These are phyloP conservation scores for Diplodia sapinea DNA, from an alignment of 2,329 filamentous ascomycete species.

Conservation along the genomic window DNA sequence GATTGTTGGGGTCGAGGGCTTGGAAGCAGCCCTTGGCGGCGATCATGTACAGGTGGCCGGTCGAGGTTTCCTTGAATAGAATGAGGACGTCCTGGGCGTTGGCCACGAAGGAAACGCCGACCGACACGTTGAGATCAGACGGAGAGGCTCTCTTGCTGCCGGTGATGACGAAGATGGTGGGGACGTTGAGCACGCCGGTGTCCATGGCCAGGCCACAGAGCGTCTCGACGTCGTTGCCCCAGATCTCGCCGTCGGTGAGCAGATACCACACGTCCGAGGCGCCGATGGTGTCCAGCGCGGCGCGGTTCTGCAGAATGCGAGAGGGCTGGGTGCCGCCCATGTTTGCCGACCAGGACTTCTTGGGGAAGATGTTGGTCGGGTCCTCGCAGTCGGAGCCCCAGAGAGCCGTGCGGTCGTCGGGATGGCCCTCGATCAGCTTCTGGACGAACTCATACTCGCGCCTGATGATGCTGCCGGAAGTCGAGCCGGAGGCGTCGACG, in stretches of 20 bases:
- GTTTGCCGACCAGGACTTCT: conserved; percentile 33
- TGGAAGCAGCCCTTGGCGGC: conserved; percentile 44
- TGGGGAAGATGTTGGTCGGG: conserved; percentile 31
- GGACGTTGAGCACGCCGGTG: conserved; percentile 35
- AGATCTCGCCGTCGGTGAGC: conserved; percentile 43
- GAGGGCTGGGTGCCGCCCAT: conserved; percentile 37
- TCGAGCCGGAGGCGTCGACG: conserved; percentile 44
- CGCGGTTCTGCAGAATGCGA: conserved; percentile 35
- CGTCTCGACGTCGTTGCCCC: conserved; percentile 35
- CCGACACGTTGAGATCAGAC: conserved; percentile 40
- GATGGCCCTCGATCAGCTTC: conserved; percentile 27
- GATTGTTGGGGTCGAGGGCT: conserved; percentile 30
- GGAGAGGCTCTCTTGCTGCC: conserved; percentile 35
- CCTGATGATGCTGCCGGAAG: conserved; percentile 34
- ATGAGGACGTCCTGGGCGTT: conserved; percentile 41
- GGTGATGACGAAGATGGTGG: conserved; percentile 40
- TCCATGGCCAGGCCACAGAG: conserved; percentile 37
- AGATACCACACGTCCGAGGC: conserved; percentile 43
- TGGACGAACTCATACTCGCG: conserved; percentile 37
- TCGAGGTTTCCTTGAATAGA: conserved; percentile 41
- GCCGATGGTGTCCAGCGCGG: conserved; percentile 36
- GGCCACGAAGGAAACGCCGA: conserved; percentile 45
- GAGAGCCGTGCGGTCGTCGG: conserved; percentile 34
- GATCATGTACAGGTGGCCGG: conserved; percentile 39
- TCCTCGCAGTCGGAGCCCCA: conserved; percentile 37